Evolutionary conservation across 2,329 filamentous ascomycete genomes (phyloP).

Genomic region (Cladosporium austrohemisphaericum): DNA sequence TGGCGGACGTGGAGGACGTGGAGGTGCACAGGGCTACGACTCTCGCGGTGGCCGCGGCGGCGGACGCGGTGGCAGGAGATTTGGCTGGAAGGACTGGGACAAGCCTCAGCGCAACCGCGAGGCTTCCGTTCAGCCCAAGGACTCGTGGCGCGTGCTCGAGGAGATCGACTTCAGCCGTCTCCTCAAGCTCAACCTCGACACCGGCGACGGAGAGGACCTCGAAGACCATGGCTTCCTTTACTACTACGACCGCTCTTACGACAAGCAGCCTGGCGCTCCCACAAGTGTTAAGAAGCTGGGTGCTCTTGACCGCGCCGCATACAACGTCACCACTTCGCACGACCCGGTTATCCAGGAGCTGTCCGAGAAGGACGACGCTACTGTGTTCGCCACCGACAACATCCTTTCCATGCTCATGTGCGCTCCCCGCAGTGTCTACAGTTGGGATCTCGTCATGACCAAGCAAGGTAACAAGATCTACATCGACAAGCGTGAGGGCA

Average conservation of each 20-base stretch:
- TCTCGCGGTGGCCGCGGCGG: conserved; percentile 64
- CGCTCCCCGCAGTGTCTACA: conserved; percentile 91
- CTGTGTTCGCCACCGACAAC: conserved; percentile 94
- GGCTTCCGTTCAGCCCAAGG: conserved; percentile 91
- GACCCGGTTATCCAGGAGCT: conserved; percentile 97
- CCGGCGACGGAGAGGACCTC: conserved; percentile 90
- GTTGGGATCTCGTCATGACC: conserved; percentile 94
- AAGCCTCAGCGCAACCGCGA: conserved; percentile 96
- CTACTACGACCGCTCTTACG: conserved; percentile 94
- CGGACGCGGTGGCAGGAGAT: conserved; percentile 74
- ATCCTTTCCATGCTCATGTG: conserved; percentile 99
- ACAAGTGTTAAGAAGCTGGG: conserved; percentile 81
- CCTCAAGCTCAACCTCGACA: conserved; percentile 90
- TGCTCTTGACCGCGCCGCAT: conserved; percentile 87
- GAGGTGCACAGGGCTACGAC: conserved; percentile 70
- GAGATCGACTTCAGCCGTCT: conserved; percentile 98
- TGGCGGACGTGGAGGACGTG: conserved; percentile 58
- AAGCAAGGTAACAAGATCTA: conserved; percentile 95
- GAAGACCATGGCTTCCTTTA: conserved; percentile 96
- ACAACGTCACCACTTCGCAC: conserved; percentile 95
- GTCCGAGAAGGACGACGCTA: conserved; percentile 91
- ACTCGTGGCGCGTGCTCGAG: conserved; percentile 92
- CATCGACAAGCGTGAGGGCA: conserved; percentile 96
- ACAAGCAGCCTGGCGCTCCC: conserved; percentile 84
- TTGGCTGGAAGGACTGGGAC: conserved; percentile 98